These are phyloP conservation scores for Brassica incana DNA, from an alignment of 345 rosid species.

Conservation along the genomic window DNA sequence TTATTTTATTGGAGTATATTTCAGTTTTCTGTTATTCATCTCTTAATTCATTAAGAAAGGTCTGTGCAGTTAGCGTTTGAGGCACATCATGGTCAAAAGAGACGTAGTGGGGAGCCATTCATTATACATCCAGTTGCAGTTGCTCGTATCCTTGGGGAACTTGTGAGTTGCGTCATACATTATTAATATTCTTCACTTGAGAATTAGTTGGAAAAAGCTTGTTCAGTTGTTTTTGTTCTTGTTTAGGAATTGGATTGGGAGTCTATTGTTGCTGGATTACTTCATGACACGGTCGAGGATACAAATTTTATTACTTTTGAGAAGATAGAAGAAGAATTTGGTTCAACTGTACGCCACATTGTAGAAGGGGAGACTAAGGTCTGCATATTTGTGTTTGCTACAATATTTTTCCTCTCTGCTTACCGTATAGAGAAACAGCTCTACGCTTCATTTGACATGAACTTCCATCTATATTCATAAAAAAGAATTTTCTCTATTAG, in stretches of 20 bases:
- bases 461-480: constrained; percentile 5
- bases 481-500: constrained; percentile 40
- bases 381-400: constrained; percentile 32
- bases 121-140: constrained; percentile 98
- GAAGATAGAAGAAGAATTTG: constrained; percentile 89
- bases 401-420: not conserved
- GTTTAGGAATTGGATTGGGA: constrained; percentile 97
- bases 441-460: constrained; percentile 2
- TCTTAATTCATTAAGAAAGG: constrained; percentile 39
- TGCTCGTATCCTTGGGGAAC: constrained; percentile 95
- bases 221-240: constrained; percentile 29
- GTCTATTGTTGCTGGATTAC: constrained; percentile 92
- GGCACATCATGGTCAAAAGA: constrained; percentile 96
- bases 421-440: not conserved
- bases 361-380: constrained; percentile 99
- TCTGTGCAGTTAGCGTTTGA: constrained; percentile 81
- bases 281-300: constrained; percentile 99
- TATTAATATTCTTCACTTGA: constrained; percentile 22
- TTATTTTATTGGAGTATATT: constrained; percentile 2
- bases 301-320: constrained; percentile 89
- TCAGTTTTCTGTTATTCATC: constrained; percentile 19
- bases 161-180: constrained; percentile 57
- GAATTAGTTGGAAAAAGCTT: constrained; percentile 25
- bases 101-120: constrained; percentile 99
- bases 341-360: constrained; percentile 86